Conservation (phyloP, 306 rosid genomes). For the Sphenostylis stenocarpa region DNA sequence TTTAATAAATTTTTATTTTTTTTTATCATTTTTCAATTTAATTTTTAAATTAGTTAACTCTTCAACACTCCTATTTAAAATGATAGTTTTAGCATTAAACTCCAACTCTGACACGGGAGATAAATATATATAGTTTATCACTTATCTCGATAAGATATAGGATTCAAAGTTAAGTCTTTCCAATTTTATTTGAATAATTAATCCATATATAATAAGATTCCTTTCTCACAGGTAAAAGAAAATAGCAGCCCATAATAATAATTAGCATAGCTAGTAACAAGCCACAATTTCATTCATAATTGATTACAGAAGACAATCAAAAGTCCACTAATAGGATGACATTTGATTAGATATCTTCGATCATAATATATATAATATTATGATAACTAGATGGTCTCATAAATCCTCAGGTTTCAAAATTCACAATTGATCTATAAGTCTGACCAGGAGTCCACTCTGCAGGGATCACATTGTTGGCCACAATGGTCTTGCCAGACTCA, state of each 20-base stretch:
- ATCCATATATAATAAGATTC: neutral
- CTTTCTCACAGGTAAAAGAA: neutral
- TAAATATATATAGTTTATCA: too few species aligned
- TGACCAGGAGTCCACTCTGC: constrained; percentile 66
- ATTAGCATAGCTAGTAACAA: neutral
- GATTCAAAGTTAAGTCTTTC: neutral
- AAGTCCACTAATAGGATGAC: constrained; percentile 23
- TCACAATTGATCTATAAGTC: constrained; percentile 60
- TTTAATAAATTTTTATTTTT: too few species aligned
- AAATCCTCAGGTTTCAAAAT: constrained; percentile 32
- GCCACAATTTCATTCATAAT: neutral
- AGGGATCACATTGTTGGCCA: constrained; percentile 64
- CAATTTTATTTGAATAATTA: neutral
- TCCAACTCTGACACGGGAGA: too few species aligned
- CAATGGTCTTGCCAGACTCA: constrained; percentile 38
- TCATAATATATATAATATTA: neutral
- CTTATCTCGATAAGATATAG: too few species aligned
- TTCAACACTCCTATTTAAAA: too few species aligned
- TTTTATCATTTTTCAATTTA: too few species aligned
- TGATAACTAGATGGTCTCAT: neutral
- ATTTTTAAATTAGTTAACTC: too few species aligned
- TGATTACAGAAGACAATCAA: constrained; percentile 6
- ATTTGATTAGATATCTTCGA: neutral
- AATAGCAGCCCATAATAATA: neutral
- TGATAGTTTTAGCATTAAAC: too few species aligned